Base-by-base conservation (phyloP, 768 basidiomycete species). In the Flagelloscypha sp. region DNA sequence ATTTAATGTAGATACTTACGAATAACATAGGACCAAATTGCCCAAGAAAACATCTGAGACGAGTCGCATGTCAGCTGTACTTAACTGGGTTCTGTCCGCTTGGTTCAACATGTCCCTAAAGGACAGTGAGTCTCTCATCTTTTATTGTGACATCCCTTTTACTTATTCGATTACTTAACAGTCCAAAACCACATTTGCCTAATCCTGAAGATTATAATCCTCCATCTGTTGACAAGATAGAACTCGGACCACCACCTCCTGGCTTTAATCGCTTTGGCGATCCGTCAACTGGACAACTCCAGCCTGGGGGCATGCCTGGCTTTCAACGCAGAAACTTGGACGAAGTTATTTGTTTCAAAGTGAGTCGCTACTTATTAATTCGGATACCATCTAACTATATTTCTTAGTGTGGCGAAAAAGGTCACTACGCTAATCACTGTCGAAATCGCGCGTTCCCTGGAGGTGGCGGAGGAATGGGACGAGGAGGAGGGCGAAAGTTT, bases 381-480 rank as follows among this genome's bases (percentile, higher is more conserved):
- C 34, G 5, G 7, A 30, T 36, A 24, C 17, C 22, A 28, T 45
- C 30, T 23, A 10, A 33, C 8, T 13, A 28, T 20, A 24, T 21
- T 37, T 38, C 45, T 5, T 43, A 89, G 81, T 95, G 92, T 50
- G 87, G 87, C 24, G 80, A 88, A 56, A 82, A 84, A 46, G 94
- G 94, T 1, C 94, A 98, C 53, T 94, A 94, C 52, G 93, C 93
- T 13, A 94, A 95, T 54, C 79, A 86, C 48, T 95, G 93, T 58
- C 75, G 82, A 27, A 92, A 92, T 55, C 66, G 84, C 37, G 92
- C 90, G 54, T 82, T 89, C 16, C 90, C 90, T 18, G 90, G 90
- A 9, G 89, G 87, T 54, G 72, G 90, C 32, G 90, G 90, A 37
- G 90, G 90, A 6, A 59, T 78, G 30, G 85, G 86, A 45, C 68